These are phyloP conservation scores for Funneliformis caledonium DNA, from an alignment of 371 early-diverging fungal species.

Conservation along the genomic window DNA sequence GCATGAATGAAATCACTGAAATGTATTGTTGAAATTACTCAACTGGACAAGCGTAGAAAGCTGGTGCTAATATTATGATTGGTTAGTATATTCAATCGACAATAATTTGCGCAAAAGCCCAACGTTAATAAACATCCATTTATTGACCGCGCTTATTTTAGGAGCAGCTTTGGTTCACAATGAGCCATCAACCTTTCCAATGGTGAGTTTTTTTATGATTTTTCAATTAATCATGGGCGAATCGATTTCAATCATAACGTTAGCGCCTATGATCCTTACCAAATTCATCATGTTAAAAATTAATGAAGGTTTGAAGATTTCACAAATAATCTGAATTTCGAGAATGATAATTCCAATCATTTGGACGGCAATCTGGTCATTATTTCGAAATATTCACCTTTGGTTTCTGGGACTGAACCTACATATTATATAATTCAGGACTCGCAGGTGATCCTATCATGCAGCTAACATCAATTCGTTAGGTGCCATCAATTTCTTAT, in stretches of 20 bases:
- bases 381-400: constrained; percentile 5
- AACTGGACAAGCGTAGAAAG: constrained; percentile 78
- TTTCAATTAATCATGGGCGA: background rate
- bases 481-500: background rate
- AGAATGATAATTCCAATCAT: background rate
- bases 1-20: constrained; percentile 67
- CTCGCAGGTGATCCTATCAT: constrained; percentile 15
- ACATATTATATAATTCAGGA: constrained; percentile 11
- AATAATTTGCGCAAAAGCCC: no score
- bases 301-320: background rate
- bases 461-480: constrained; percentile 21
- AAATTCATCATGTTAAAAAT: background rate
- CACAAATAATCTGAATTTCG: background rate
- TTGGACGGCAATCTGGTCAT: constrained; percentile 15
- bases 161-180: no score
- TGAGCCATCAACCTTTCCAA: background rate
- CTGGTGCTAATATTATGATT: no score
- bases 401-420: constrained; percentile 39
- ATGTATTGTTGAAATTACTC: constrained; percentile 88
- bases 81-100: no score
- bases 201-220: background rate
- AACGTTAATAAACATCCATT: no score
- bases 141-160: no score
- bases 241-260: background rate
- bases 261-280: background rate